These are phyloP conservation scores for Acanthamoeba triangularis DNA, from an alignment of 208 protist species.

Conservation along the genomic window DNA sequence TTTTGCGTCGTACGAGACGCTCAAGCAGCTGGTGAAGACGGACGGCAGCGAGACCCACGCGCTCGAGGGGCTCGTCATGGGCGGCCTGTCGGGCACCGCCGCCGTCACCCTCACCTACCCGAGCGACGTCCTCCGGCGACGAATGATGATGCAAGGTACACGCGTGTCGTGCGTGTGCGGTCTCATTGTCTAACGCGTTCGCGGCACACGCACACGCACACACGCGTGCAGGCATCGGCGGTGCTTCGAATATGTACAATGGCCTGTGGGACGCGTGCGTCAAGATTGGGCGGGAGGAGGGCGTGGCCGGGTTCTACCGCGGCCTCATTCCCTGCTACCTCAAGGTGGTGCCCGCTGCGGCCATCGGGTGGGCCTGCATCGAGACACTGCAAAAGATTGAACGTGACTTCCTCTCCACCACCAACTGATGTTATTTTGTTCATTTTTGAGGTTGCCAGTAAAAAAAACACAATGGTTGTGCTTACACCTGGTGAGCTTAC, in stretches of 20 bases:
- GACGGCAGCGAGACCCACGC: slow-evolving; percentile 67
- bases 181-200: neutral
- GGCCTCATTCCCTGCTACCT: slow-evolving; percentile 78
- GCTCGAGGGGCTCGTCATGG: slow-evolving; percentile 64
- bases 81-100: slow-evolving; percentile 79
- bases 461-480: too few species aligned
- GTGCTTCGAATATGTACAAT: slow-evolving; percentile 8
- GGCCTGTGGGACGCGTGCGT: slow-evolving; percentile 34
- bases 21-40: slow-evolving; percentile 69
- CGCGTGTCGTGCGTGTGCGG: neutral
- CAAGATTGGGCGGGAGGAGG: slow-evolving; percentile 23
- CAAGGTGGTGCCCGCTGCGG: slow-evolving; percentile 19
- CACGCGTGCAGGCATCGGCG: neutral
- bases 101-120: slow-evolving; percentile 85
- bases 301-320: slow-evolving; percentile 75
- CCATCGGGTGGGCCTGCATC: slow-evolving; percentile 40
- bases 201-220: neutral
- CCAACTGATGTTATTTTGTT: too few species aligned
- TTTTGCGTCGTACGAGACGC: slow-evolving; percentile 81
- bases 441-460: too few species aligned
- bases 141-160: slow-evolving; percentile 81
- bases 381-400: neutral
- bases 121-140: slow-evolving; percentile 78
- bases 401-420: neutral
- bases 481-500: too few species aligned